Evolutionary conservation across 176 grass and related monocot genomes (phyloP), one percentile per base, ranked within the genome.

Genomic region (Alloteropsis semialata): DNA sequence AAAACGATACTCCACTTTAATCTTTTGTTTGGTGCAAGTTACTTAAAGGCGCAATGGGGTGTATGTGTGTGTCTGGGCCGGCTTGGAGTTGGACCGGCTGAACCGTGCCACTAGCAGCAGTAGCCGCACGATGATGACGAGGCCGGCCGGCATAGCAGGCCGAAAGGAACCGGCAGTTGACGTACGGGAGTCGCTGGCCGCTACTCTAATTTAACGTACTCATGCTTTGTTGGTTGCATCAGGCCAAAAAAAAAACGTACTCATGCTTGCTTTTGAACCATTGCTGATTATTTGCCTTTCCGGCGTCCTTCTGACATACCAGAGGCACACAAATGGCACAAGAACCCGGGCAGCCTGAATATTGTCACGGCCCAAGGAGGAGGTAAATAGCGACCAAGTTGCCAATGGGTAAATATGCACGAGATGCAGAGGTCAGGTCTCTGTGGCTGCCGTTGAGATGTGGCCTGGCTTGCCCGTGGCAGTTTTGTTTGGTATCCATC

Each of bases 21-120:
- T 81, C 62, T 76, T 85, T 85, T 89, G 82, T 85, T 89, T 22
- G 69, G 82, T 85, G 62, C 21, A 89, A 85, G 87, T 57, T 81
- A 81, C 82, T 89, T 68, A 46, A 84, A 84, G 59, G 42, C 65
- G 33, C 53, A 43, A 75, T 44, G 56, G 63, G 45, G 80, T 67
- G 22, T 55, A 25, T 60, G 5, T 63, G 77, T 51, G 59, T 69
- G 15, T 51, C 39, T 69, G 77, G 77, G 70, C 32, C 61, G 77
- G 62, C 69, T 69, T 45, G 69, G 59, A 81, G 60, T 75, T 69
- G 79, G 85, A 13, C 45, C 8, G 75, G 63, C 34, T 71, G 87
- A 81, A 55, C 87, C 77, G 87, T 81, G 87, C 62, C 85, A 69
- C 39, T 69, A 43, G 12, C 68, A 46, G 38, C 0, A 21, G 29